Base-by-base conservation (phyloP, 345 rosid genomes). In the Sisymbrium altissimum region DNA sequence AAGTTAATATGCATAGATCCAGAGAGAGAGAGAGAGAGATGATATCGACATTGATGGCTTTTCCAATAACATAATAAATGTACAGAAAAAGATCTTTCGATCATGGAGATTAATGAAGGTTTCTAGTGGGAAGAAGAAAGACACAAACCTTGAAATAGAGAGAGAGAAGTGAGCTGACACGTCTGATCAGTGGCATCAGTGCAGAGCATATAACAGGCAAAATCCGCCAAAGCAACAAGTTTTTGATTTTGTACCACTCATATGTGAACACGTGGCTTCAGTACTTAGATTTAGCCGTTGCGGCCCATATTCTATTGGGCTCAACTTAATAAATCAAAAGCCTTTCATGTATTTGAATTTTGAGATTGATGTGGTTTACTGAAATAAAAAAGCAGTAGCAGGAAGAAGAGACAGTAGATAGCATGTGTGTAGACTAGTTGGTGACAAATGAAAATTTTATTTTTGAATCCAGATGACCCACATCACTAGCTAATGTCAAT, bases 191-290 rank as follows among this genome's bases (percentile, higher is more conserved):
- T 53, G 52, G 74, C 8, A 41, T 52, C 74, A 52, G 68, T 61
- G 56, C 69, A 75, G 79, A 68, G 69, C 64, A 68, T 75, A 61
- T 49, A 67, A 58, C 68, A 68, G 68, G 79, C 73, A 75, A 67
- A 75, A 59, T 75, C 62, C 48, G 68, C 73, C 73, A 50, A 49
- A 19, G 62, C 68, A 14, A 68, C 49, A 61, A 49, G 67, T 38
- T 32, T 68, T 68, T 62, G 19, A 61, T 68, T 68, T 68, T 53
- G 27, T 61, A 50, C 69, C 74, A 63, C 10, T 59, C 45, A 19
- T 0, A 0, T 38, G 17, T 10, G 2, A 6, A 66, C 78, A 67
- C 78, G 78, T 50, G 63, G 11, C 54, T 39, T 3, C 10, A 1
- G 7, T 59, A 35, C n/a, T 43, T 25, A 70, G 69, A 35, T 30